Base-by-base conservation (phyloP, 2,329 filamentous ascomycete genomes). In the Cladophialophora psammophila region DNA sequence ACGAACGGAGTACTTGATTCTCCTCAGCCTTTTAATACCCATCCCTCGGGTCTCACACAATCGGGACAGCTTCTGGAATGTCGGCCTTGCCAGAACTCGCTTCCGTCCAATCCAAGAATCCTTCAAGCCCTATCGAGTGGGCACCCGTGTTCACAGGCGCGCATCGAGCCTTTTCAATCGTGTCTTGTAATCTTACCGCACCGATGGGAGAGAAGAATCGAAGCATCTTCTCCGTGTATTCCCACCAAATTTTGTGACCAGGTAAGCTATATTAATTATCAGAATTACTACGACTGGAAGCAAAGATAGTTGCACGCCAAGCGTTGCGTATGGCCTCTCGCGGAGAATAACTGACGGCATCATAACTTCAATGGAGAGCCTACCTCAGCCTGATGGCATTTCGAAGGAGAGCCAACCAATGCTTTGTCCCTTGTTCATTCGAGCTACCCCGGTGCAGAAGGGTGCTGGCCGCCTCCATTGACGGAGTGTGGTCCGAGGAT, bases 401-500 rank as follows among this genome's bases (percentile, higher is more conserved):
- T 31, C 4, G 20, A 26, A 50, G 45, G 20, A 3, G 13, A 10
- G 5, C 36, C 36, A 12, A 15, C 45, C 45, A 50, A 50, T 50
- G 8, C 45, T 5, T 10, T 26, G 9, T 4, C 15, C 45, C 18
- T 20, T 6, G 18, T 50, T 50, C 12, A 6, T 31, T 50, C 45
- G 45, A 18, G 12, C 26, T 50, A 31, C 45, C 45, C 20, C 26
- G 18, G 20, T 50, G 18, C 45, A 12, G 7, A 26, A 26, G 18
- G 18, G 9, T 20, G 26, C 18, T 50, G 18, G 45, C 45, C 26
- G 45, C 20, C 45, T 50, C 45, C 45, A 20, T 26, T 26, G 9
- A 50, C 45, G 45, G 45, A 26, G 45, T 26, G 18, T 31, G 45
- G 15, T 50, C 45, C 45, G 45, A 50, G 45, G 45, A 31, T 50